Percentiles rank a stretch among this genome's conserved stretches.
phyloP scores from a whole-genome alignment of 257 asterid genomes.

The Solanum sejunctum region DNA sequence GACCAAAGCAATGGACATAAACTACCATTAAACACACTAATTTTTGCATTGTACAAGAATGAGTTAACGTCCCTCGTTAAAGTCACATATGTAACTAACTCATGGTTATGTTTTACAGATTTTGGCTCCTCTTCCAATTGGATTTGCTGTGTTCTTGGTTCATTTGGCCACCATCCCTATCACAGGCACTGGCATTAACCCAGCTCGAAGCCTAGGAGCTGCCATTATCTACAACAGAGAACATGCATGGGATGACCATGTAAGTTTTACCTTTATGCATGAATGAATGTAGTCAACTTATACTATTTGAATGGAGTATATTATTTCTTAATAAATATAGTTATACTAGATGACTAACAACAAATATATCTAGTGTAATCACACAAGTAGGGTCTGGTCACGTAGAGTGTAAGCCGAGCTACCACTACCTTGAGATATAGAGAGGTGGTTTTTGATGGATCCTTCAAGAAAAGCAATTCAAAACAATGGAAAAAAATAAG shows the following conservation, averaged over 20 bases:
- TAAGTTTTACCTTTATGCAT: constrained; percentile 10
- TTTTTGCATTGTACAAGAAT: no score
- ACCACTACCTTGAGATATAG: not conserved
- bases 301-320: not conserved
- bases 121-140: constrained; percentile 78
- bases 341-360: not conserved
- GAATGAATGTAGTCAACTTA: not conserved
- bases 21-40: no score
- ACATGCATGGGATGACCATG: constrained; percentile 70
- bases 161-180: constrained; percentile 80
- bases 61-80: no score
- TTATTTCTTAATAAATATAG: not conserved
- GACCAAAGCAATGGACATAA: no score
- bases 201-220: constrained; percentile 73
- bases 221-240: constrained; percentile 56
- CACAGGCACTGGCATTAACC: constrained; percentile 77
- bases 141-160: constrained; percentile 68
- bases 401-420: no score
- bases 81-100: not conserved
- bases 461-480: not conserved
- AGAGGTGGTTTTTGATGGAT: no score
- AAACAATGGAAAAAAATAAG: no score
- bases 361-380: not conserved
- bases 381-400: not conserved
- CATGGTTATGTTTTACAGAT: constrained; percentile 19